Evolutionary conservation across 2,329 filamentous ascomycete species (phyloP), one percentile per base, ranked within the genome.

Genomic region (Calonectria leucothoes): DNA sequence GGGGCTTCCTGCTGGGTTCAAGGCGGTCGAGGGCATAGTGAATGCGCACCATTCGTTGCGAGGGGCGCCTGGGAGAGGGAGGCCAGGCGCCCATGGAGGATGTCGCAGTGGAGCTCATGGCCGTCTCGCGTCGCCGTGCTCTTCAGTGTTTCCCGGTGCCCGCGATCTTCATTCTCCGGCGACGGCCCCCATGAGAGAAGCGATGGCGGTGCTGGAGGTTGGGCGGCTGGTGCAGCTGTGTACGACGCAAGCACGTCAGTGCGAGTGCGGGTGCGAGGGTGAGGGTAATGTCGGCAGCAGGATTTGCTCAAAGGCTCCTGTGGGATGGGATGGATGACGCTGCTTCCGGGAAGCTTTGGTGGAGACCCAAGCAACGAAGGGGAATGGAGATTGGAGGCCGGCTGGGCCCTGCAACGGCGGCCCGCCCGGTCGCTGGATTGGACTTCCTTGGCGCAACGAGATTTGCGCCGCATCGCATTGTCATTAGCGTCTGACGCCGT

Each of bases 1-100:
- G 6, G 4, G 23, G 55, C 10, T 4, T 23, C n/a, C 37, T 64
- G 29, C 35, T 63, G 68, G 25, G n/a, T 17, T 29, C 35, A 4
- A 25, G 48, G 57, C 37, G n/a, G 20, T 20, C 35, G n/a, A 64
- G 49, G 52, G 66, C 39, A 14, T 10, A 6, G 25, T 25, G 27
- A 45, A 31, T 73, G 81, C 86, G 73, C 79, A 89, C 88, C 78
- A 81, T 88, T 80, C 88, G 83, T 81, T 87, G 87, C 31, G 86
- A 88, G 27, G 84, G 85, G 70, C 87, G 83, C 66, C 81, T 83
- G 57, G 86, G 85, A 71, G 85, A 85, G 57, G 86, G 85, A 71
- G 85, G 86, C 86, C 85, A 87, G 68, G 77, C 82, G 78, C 76
- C 70, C 57, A 76, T 80, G 59, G 83, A 80, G 51, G 83, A 77